phyloP scores from a whole-genome alignment of 306 rosid genomes.

The Inga laurina region DNA sequence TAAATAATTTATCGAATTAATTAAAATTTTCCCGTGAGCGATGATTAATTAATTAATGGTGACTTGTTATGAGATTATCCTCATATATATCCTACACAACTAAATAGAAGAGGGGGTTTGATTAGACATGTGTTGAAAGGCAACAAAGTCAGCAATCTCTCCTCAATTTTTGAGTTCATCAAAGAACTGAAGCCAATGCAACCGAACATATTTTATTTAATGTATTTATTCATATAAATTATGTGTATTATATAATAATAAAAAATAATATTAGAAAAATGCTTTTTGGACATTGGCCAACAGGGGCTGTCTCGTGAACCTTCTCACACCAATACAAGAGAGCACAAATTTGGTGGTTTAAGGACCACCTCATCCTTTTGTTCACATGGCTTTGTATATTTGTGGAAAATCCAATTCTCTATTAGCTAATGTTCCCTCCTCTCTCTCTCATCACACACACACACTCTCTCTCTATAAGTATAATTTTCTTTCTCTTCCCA shows the following conservation, averaged over 20 bases:
- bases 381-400: conserved; percentile 62
- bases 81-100: too few relatives aligned
- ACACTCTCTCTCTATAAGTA: not conserved
- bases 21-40: not conserved
- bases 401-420: conserved; percentile 48
- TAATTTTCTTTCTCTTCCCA: conserved; percentile 30
- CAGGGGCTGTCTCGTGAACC: conserved; percentile 62
- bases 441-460: not conserved
- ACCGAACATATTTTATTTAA: not conserved
- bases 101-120: not conserved
- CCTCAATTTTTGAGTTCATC: conserved; percentile 28
- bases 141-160: conserved; percentile 31
- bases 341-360: conserved; percentile 41
- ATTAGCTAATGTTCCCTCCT: conserved; percentile 31
- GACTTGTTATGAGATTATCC: too few relatives aligned
- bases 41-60: too few relatives aligned
- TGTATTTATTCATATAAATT: too few relatives aligned
- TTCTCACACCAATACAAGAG: conserved; percentile 55
- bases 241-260: not conserved
- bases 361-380: conserved; percentile 92
- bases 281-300: conserved; percentile 46
- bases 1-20: not conserved
- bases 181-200: conserved; percentile 38
- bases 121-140: conserved; percentile 25
- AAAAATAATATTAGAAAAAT: not conserved